Conservation (phyloP, 78 protist genomes). For the Monosiga brevicollis region DNA sequence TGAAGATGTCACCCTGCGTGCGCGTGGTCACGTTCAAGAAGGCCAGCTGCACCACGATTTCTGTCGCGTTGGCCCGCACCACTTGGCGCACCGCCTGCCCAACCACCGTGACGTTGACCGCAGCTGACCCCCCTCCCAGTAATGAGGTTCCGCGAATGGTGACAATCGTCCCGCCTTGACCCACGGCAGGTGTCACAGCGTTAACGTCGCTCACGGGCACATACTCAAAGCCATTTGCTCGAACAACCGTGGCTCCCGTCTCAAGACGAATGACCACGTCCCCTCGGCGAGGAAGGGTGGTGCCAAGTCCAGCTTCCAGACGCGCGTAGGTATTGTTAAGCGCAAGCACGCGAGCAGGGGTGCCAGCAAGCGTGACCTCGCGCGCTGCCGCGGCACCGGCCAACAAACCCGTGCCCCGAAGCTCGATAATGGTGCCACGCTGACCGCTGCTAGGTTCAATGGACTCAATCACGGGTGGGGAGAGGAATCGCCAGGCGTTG, state of each 20-base stretch:
- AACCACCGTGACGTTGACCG: not conserved
- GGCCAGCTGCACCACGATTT: not conserved
- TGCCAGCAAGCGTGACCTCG: not conserved
- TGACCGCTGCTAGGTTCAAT: not conserved
- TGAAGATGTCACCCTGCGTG: not conserved
- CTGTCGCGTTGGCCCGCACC: not conserved
- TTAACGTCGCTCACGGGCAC: not conserved
- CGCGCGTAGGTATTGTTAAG: not conserved
- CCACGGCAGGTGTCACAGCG: not conserved
- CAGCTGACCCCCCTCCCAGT: not conserved
- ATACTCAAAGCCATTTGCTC: not conserved
- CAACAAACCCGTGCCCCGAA: not conserved
- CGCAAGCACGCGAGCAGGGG: not conserved
- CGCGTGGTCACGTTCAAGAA: too few relatives aligned
- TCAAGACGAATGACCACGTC: not conserved
- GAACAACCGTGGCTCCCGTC: not conserved
- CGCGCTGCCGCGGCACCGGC: too few relatives aligned
- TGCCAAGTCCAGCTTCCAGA: not conserved
- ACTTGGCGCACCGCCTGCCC: not conserved
- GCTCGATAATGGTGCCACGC: not conserved
- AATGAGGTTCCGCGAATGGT: not conserved
- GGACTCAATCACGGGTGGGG: not conserved
- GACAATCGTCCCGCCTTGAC: not conserved
- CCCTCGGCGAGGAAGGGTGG: not conserved
- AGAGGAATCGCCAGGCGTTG: not conserved